phyloP scores from a whole-genome alignment of 441 rosid species.

The Gossypium davidsonii region DNA sequence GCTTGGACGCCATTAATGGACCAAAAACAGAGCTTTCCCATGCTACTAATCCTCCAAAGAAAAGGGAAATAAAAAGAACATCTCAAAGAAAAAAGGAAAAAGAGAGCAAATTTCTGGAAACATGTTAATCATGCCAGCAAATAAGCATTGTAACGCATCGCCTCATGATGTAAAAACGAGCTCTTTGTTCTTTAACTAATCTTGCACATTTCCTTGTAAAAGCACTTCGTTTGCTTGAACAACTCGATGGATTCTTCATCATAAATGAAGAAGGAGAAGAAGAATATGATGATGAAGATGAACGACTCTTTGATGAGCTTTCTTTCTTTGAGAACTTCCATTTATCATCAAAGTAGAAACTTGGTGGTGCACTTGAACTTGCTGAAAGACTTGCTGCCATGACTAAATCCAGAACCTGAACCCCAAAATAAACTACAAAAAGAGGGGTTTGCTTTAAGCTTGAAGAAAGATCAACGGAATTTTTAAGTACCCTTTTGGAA shows the following conservation, averaged over 20 bases:
- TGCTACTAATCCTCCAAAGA: background rate
- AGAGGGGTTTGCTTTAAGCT: background rate
- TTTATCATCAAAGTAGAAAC: slow-evolving; percentile 56
- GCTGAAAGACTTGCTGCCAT: slow-evolving; percentile 27
- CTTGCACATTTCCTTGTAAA: slow-evolving; percentile 75
- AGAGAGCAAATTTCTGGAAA: background rate
- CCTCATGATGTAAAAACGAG: slow-evolving; percentile 84
- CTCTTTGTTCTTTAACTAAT: slow-evolving; percentile 74
- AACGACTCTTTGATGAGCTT: slow-evolving; percentile 30
- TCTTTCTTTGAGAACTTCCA: slow-evolving; percentile 77
- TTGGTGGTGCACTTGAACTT: slow-evolving; percentile 41
- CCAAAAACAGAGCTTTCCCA: background rate
- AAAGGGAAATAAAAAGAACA: slow-evolving; percentile 8
- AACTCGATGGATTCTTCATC: slow-evolving; percentile 19
- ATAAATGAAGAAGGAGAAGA: slow-evolving; percentile 24
- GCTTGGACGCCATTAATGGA: slow-evolving; percentile 20
- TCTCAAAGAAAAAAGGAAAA: slow-evolving; percentile 26
- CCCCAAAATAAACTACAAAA: background rate
- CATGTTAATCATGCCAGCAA: slow-evolving; percentile 69
- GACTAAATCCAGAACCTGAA: background rate
- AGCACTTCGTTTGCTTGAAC: slow-evolving; percentile 42
- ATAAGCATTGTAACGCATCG: slow-evolving; percentile 81
- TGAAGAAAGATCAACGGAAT: background rate
- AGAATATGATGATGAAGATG: slow-evolving; percentile 7
- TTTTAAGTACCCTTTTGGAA: slow-evolving; percentile 2